Percentiles rank a stretch among this genome's conserved stretches.
These are phyloP conservation scores for Zasmidium citrigriseum DNA, from an alignment of 2,329 filamentous ascomycete genomes.

Conservation along the genomic window DNA sequence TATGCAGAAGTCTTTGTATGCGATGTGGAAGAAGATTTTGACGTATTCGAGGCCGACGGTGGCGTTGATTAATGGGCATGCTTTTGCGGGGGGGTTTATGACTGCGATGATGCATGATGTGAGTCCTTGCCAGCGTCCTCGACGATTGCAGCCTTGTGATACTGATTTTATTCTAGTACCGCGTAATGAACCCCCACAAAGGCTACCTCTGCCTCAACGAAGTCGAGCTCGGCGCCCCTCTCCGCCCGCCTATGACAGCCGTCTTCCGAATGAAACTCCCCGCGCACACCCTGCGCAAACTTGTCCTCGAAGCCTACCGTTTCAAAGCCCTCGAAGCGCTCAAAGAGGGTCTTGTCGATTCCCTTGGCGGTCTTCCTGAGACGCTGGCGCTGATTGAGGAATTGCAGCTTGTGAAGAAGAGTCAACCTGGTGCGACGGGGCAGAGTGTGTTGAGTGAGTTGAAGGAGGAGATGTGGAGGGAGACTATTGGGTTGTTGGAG, in stretches of 20 bases:
- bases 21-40: slow-evolving; percentile 64
- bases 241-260: slow-evolving; percentile 70
- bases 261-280: slow-evolving; percentile 73
- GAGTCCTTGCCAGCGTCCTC: neutral
- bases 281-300: slow-evolving; percentile 56
- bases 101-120: slow-evolving; percentile 74
- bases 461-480: slow-evolving; percentile 75
- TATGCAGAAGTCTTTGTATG: slow-evolving; percentile 62
- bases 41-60: slow-evolving; percentile 81
- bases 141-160: neutral
- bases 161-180: slow-evolving; percentile 52
- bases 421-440: slow-evolving; percentile 40
- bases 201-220: slow-evolving; percentile 84
- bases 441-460: slow-evolving; percentile 69
- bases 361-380: slow-evolving; percentile 64
- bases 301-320: slow-evolving; percentile 73
- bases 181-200: slow-evolving; percentile 68
- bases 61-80: slow-evolving; percentile 76
- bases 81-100: slow-evolving; percentile 82
- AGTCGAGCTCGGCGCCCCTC: slow-evolving; percentile 74
- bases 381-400: slow-evolving; percentile 61
- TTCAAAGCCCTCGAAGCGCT: slow-evolving; percentile 66
- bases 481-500: slow-evolving; percentile 62
- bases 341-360: slow-evolving; percentile 68
- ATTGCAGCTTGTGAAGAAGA: slow-evolving; percentile 62